phyloP scores from a whole-genome alignment of 208 protist species.

The Leishmania lainsoni region DNA sequence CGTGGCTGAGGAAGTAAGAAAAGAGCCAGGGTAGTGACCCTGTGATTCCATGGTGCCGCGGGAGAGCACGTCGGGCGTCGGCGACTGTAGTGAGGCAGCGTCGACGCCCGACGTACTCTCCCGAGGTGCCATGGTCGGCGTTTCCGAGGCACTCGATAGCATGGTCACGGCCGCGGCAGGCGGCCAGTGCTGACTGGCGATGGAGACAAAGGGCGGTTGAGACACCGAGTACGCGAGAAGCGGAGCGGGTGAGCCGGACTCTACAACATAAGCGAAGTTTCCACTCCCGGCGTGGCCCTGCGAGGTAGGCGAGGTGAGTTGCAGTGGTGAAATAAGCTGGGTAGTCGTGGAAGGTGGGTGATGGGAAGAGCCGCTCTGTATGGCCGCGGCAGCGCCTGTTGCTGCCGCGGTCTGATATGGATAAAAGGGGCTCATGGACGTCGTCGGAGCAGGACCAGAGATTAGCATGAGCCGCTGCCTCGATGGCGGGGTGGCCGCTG shows the following conservation, averaged over 20 bases:
- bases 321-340: conserved; percentile 19
- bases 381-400: conserved; percentile 7
- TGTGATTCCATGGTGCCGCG: not conserved
- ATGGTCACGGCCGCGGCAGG: not conserved
- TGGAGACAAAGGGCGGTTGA: not conserved
- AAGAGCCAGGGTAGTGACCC: not conserved
- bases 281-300: not conserved
- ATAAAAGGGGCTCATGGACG: conserved; percentile 12
- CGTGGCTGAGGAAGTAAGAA: not conserved
- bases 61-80: not conserved
- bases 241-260: conserved; percentile 9
- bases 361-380: conserved; percentile 19
- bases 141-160: not conserved
- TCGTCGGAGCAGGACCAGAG: not conserved
- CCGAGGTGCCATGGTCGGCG: not conserved
- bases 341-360: not conserved
- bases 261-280: conserved; percentile 21
- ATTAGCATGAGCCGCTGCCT: conserved; percentile 17
- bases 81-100: conserved; percentile 1
- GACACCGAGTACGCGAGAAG: conserved; percentile 9
- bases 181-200: conserved; percentile 2
- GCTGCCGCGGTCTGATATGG: conserved; percentile 8
- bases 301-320: conserved; percentile 13
- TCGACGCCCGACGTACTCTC: not conserved
- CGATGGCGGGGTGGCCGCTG: conserved; percentile 9